Conservation (phyloP, 2,329 filamentous ascomycete genomes). For the Emergomyces africanus region DNA sequence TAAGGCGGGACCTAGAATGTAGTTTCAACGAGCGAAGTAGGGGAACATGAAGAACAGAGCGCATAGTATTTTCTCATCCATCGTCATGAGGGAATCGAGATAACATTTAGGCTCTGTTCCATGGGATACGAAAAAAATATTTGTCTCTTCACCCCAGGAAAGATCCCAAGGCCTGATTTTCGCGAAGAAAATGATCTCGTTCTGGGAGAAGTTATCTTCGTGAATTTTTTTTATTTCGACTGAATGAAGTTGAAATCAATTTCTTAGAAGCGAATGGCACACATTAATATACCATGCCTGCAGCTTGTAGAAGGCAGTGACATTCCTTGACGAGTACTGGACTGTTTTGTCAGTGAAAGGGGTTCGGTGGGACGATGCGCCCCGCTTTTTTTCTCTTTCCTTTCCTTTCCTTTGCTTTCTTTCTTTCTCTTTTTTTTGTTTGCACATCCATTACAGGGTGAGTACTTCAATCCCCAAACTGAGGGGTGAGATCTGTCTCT, state of each 20-base stretch:
- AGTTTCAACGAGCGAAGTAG: slow-evolving; percentile 1
- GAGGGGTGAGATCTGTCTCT: no score
- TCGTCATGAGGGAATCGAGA: not conserved
- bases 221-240: no score
- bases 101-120: not conserved
- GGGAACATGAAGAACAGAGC: not conserved
- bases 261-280: not conserved
- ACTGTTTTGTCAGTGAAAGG: no score
- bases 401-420: no score
- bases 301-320: no score
- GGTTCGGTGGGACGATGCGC: no score
- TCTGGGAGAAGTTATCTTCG: not conserved
- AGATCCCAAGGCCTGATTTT: not conserved
- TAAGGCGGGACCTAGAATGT: not conserved
- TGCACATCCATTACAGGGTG: no score
- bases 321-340: no score
- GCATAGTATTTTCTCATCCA: not conserved
- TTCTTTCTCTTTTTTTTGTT: no score
- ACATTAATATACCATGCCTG: no score
- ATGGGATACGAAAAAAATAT: not conserved
- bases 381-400: no score
- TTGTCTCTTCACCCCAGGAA: not conserved
- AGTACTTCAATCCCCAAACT: no score
- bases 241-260: not conserved
- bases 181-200: not conserved